Conservation (phyloP, 2,329 filamentous ascomycete species). For the Sarocladium kiliense region DNA sequence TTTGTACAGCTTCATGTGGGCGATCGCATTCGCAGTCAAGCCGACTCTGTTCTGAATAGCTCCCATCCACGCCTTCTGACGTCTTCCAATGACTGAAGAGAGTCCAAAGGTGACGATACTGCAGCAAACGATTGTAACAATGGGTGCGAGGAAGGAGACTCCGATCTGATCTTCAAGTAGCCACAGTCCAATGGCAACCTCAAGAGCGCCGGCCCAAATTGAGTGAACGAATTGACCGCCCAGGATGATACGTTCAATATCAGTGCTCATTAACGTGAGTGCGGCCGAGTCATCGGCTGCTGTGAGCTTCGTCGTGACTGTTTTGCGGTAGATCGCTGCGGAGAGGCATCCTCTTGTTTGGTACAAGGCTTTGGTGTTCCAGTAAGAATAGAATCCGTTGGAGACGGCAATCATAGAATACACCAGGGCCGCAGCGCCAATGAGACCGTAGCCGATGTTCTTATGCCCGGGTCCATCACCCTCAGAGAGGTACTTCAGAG, state of each 20-base stretch:
- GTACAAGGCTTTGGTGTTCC: constrained; percentile 24
- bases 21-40: constrained; percentile 23
- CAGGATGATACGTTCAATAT: constrained; percentile 35
- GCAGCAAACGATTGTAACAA: constrained; percentile 34
- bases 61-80: constrained; percentile 30
- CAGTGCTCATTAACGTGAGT: constrained; percentile 42
- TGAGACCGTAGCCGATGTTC: constrained; percentile 34
- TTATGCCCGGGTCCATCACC: constrained; percentile 11
- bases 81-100: constrained; percentile 15
- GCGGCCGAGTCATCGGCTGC: constrained; percentile 32
- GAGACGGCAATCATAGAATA: constrained; percentile 36
- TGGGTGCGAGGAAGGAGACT: constrained; percentile 39
- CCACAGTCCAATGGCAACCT: constrained; percentile 40
- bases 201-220: constrained; percentile 33
- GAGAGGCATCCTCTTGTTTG: constrained; percentile 28
- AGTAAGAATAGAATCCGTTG: constrained; percentile 33
- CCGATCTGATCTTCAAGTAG: constrained; percentile 42
- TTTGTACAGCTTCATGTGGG: constrained; percentile 27
- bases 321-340: constrained; percentile 28
- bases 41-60: constrained; percentile 29
- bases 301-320: constrained; percentile 23
- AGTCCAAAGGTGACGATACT: constrained; percentile 11
- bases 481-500: constrained; percentile 26
- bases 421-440: constrained; percentile 33
- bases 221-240: constrained; percentile 33